Evolutionary conservation across 2,329 filamentous ascomycete genomes (phyloP), one percentile per base, ranked within the genome.

Genomic region (Alternaria novae-zelandiae): DNA sequence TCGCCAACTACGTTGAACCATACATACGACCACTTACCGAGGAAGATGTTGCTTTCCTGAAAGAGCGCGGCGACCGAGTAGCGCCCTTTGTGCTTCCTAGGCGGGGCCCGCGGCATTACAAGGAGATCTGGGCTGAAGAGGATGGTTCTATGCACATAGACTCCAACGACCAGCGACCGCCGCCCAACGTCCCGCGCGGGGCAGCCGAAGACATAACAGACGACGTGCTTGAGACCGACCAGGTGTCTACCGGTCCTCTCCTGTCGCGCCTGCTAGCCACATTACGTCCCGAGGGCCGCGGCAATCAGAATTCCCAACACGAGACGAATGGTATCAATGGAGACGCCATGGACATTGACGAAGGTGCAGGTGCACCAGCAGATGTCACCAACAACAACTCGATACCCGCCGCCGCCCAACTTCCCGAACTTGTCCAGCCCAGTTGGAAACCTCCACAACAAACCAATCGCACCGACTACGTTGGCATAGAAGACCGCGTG

Each of bases 81-180:
- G 89, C 86, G 3, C 93, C 95, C 1, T 98, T 97, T 72, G 84
- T 94, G 41, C 93, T 97, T 80, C 94, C 95, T 8, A 90, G 90
- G 68, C 89, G 94, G 21, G 94, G 94, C 49, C 91, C 92, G 78
- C 90, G 90, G 71, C 91, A 93, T 74, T 99, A 98, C 81, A 89
- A 88, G 23, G 94, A 98, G 64, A 85, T 95, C 10, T 99, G 96
- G 96, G 91, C 93, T 0, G 94, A 97, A 70, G 96, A 99, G 78
- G 96, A 99, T 74, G 93, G 93, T 10, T 85, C 88, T 51, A 91
- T 93, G 84, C 86, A 90, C 41, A 83, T 94, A 8, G 93, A 96
- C 75, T 86, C 87, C 5, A 85, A 87, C 6, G 85, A 87, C 36
- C 90, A 93, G 59, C 90, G 88, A 68, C 85, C 93, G 7, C 87